Evolutionary conservation across 768 basidiomycete species (phyloP), one percentile per base, ranked within the genome.

Genomic region (Russula virescens): DNA sequence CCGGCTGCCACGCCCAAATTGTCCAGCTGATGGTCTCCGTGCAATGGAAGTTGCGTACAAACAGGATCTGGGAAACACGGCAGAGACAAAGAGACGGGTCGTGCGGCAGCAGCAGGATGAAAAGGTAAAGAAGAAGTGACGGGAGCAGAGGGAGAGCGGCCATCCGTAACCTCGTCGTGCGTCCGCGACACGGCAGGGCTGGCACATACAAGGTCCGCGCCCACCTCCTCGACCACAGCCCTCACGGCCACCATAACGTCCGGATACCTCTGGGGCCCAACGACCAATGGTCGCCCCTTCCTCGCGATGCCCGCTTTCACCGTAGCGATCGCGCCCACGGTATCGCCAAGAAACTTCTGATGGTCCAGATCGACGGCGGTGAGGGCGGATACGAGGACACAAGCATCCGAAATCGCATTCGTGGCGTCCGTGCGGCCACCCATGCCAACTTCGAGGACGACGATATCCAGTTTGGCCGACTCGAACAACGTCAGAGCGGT

Each of bases 401-500:
- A 76, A 0, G 81, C 77, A 49, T 87, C 82, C 2, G 90, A 82
- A 21, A 98, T 83, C 58, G 89, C 81, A 71, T 99, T 99, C 3
- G 97, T 99, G 21, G 97, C 96, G 72, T 98, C 97, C 54, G 88
- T 74, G 3, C 84, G 79, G 5, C 97, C 97, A 0, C 97, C 97
- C 88, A 99, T 87, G 0, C 97, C 96, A 11, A 94, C 95, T 75
- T 99, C 96, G 48, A 97, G 74, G 11, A 98, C 83, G 23, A 86
- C 88, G 43, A 98, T 69, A 67, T 98, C 95, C 7, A 95, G 79
- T n/a, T 75, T 66, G 2, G 75, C 76, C 9, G 75, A 74, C 70
- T 94, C 87, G 69, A 99, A 94, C 49, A 91, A 73, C 46, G 78
- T 72, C 40, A 95, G 81, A 0, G 94, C 95, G 0, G 86, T 87